A percentile compares a stretch with the other conserved stretches of the same genome.
Conservation (phyloP, 164 flowering plant species). For the Magnolia changhungtana region DNA sequence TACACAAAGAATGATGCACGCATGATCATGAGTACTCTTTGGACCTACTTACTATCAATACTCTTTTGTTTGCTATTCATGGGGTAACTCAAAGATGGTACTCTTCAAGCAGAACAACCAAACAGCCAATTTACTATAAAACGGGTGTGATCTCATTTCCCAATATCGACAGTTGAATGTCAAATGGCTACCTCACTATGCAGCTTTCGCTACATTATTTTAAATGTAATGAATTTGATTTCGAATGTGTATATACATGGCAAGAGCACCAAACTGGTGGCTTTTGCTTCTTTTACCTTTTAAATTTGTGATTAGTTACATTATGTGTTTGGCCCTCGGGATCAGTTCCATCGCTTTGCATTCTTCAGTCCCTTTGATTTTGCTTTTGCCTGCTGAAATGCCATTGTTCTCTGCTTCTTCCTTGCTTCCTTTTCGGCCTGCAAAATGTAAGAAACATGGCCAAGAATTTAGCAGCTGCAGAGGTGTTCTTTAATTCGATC, state of each 20-base stretch:
- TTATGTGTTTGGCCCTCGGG: background rate
- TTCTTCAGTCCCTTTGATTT: slow-evolving; percentile 83
- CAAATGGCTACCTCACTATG: background rate
- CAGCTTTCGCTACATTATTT: background rate
- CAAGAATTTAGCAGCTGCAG: background rate
- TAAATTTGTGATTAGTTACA: slow-evolving; percentile 9
- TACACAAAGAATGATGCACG: no score
- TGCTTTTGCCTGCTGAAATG: slow-evolving; percentile 88
- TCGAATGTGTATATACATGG: background rate
- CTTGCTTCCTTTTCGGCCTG: slow-evolving; percentile 94
- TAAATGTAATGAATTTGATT: background rate
- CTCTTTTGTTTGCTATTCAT: no score
- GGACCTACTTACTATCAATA: no score
- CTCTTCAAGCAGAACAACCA: no score
- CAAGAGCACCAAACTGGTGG: background rate
- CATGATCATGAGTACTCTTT: no score
- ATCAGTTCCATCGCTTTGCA: slow-evolving; percentile 90
- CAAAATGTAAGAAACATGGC: background rate
- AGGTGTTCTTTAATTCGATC: background rate
- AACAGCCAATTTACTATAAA: no score
- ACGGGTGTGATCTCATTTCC: no score
- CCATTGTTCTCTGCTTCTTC: slow-evolving; percentile 81
- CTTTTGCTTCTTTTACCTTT: background rate
- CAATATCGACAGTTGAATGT: background rate
- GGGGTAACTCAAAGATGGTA: no score